Evolutionary conservation across 164 flowering plant species (phyloP).

Genomic region (Hamamelis virginiana): DNA sequence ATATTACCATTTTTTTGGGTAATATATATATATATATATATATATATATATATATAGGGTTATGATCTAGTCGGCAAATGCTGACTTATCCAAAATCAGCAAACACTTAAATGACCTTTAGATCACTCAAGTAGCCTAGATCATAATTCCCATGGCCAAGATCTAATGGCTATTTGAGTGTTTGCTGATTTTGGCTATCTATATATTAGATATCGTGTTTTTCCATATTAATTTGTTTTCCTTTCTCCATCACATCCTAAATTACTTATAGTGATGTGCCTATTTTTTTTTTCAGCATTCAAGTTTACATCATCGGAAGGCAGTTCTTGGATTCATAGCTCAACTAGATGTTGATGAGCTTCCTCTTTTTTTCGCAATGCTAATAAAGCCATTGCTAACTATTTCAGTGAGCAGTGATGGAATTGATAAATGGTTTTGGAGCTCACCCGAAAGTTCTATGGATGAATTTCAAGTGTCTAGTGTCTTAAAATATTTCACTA

Average conservation of each 20-base stretch:
- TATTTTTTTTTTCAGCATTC: slow-evolving; percentile 51
- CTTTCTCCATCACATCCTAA: not conserved
- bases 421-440: slow-evolving; percentile 33
- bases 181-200: too few species aligned
- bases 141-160: too few species aligned
- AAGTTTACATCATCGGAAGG: slow-evolving; percentile 67
- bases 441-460: slow-evolving; percentile 17
- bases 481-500: slow-evolving; percentile 42
- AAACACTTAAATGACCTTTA: too few species aligned
- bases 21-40: too few species aligned
- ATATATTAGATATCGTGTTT: too few species aligned
- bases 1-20: too few species aligned
- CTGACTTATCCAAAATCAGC: too few species aligned
- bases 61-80: too few species aligned
- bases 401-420: slow-evolving; percentile 28
- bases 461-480: slow-evolving; percentile 33
- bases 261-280: not conserved
- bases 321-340: slow-evolving; percentile 78
- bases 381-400: slow-evolving; percentile 58
- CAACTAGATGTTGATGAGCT: slow-evolving; percentile 77
- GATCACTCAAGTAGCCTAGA: too few species aligned
- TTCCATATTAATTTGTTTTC: not conserved
- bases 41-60: too few species aligned
- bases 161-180: too few species aligned
- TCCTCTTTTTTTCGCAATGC: slow-evolving; percentile 61